Percentiles rank a stretch among this genome's conserved stretches.
phyloP scores from a whole-genome alignment of 2,329 filamentous ascomycete species.

The Cladosporium cucumerinum region DNA sequence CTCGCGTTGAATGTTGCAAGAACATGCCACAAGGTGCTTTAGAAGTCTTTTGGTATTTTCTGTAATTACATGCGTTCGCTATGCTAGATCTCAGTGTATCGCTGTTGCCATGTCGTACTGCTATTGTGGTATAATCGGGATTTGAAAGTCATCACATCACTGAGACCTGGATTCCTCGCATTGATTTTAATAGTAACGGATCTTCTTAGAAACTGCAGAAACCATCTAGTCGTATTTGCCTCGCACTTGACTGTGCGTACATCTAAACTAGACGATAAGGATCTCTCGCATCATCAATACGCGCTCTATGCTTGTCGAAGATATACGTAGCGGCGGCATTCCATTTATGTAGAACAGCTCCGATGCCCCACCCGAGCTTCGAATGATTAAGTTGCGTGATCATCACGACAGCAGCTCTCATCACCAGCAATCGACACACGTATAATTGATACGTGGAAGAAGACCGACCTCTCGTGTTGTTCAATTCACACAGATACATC shows the following conservation, averaged over 20 bases:
- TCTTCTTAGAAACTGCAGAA: background rate
- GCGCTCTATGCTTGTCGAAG: background rate
- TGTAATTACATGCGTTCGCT: background rate
- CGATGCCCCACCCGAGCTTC: background rate
- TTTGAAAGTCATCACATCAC: background rate
- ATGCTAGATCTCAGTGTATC: background rate
- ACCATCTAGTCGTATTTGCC: background rate
- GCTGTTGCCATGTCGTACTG: background rate
- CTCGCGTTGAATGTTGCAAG: background rate
- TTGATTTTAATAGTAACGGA: no score
- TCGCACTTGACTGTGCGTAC: background rate
- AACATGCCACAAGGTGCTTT: background rate
- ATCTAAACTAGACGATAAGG: background rate
- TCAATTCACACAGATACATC: background rate
- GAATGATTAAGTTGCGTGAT: background rate
- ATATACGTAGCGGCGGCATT: background rate
- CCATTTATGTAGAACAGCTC: background rate
- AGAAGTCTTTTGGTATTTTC: background rate
- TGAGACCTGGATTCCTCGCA: background rate
- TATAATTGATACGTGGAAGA: background rate
- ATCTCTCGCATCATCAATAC: background rate
- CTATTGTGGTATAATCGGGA: background rate
- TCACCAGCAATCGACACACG: background rate
- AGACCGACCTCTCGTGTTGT: background rate
- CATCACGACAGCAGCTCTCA: background rate